phyloP scores from a whole-genome alignment of 139 green algal genomes.

The Asterochloris erici region DNA sequence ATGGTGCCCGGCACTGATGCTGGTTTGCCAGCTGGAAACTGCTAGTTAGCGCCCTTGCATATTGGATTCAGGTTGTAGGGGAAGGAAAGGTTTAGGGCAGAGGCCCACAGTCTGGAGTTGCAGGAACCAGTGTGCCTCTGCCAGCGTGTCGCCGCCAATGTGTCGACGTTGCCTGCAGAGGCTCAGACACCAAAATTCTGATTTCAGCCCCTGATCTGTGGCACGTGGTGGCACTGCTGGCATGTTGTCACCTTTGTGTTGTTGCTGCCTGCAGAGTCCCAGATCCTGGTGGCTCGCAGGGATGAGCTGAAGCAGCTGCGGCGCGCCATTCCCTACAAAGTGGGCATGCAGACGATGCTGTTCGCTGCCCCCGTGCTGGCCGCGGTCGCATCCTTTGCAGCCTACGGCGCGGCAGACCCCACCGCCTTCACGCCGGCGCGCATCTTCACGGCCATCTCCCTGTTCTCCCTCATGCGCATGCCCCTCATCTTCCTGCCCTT shows the following conservation, averaged over 20 bases:
- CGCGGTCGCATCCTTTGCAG: conserved; percentile 79
- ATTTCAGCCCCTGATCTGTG: too few species aligned
- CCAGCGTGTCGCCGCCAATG: too few species aligned
- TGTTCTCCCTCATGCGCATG: conserved; percentile 93
- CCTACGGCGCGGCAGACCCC: conserved; percentile 46
- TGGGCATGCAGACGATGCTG: conserved; percentile 69
- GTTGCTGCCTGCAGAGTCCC: background rate
- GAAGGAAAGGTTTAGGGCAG: too few species aligned
- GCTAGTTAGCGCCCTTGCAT: too few species aligned
- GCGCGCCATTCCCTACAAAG: conserved; percentile 49
- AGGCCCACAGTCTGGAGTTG: too few species aligned
- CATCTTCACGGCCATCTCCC: conserved; percentile 85
- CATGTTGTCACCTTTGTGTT: background rate
- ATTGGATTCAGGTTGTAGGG: too few species aligned
- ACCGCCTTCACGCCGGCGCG: conserved; percentile 49
- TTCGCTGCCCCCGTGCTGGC: conserved; percentile 74
- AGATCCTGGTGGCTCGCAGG: conserved; percentile 45
- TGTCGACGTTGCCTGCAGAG: too few species aligned
- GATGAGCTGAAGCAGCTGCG: conserved; percentile 61
- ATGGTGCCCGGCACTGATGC: too few species aligned
- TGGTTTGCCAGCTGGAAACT: too few species aligned
- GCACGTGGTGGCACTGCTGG: background rate
- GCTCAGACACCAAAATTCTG: too few species aligned
- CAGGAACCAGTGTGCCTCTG: too few species aligned
- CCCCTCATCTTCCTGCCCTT: conserved; percentile 90